Conservation (phyloP, 208 protist species). For the Acanthamoeba divionensis region DNA sequence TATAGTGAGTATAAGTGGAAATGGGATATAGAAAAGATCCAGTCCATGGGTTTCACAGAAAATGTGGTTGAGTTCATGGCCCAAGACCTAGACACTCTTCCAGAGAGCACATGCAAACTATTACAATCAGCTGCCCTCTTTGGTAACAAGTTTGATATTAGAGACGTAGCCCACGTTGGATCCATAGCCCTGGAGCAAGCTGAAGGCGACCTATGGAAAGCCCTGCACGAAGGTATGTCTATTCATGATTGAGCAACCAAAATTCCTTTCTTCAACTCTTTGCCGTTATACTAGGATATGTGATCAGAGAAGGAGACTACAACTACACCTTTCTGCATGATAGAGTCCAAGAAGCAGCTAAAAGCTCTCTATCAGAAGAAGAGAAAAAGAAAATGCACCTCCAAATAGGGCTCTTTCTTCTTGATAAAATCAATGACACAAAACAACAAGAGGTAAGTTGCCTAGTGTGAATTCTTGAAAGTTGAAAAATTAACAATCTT, state of each 20-base stretch:
- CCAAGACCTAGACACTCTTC: constrained; percentile 20
- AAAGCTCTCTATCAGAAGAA: background rate
- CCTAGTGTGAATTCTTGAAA: no score
- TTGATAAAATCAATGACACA: background rate
- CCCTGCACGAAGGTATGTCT: background rate
- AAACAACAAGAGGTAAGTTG: no score
- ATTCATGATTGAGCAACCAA: no score
- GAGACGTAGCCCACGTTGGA: background rate
- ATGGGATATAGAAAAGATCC: constrained; percentile 31
- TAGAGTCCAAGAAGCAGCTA: constrained; percentile 26
- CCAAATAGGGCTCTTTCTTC: background rate
- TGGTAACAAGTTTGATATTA: constrained; percentile 6
- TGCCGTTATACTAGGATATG: background rate
- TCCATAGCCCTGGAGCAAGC: background rate
- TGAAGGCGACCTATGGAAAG: background rate
- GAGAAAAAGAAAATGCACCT: background rate
- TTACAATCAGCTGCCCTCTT: constrained; percentile 26
- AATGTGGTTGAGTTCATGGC: constrained; percentile 51
- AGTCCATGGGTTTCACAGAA: constrained; percentile 31
- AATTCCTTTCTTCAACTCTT: background rate
- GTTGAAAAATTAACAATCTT: no score
- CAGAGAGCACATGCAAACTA: background rate
- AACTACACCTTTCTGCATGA: constrained; percentile 44
- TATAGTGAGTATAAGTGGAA: background rate
- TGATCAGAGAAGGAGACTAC: constrained; percentile 13